Conservation (phyloP, 306 rosid genomes). For the Acacia confusa region DNA sequence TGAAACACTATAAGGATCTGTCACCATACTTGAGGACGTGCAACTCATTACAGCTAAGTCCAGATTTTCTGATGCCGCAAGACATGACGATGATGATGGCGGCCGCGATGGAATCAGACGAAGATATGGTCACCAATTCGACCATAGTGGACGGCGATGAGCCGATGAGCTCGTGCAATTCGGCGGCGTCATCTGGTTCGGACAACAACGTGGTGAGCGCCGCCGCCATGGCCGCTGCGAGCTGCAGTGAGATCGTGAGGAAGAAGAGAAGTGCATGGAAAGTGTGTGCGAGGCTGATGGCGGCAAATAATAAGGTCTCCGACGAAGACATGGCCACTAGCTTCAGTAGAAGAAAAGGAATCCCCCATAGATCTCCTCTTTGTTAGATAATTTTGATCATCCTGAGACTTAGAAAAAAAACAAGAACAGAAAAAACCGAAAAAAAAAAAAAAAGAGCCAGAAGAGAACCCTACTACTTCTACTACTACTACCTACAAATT, state of each 20-base stretch:
- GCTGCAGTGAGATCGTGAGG: conserved; percentile 56
- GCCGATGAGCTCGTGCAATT: conserved; percentile 60
- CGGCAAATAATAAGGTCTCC: conserved; percentile 54
- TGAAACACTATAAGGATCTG: conserved; percentile 71
- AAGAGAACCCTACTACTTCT: conserved; percentile 5
- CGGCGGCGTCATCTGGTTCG: conserved; percentile 68
- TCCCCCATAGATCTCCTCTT: conserved; percentile 93
- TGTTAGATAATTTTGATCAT: conserved; percentile 38
- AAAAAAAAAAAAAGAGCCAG: not conserved
- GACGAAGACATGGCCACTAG: conserved; percentile 76
- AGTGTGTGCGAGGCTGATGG: conserved; percentile 57
- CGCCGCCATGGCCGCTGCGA: conserved; percentile 39
- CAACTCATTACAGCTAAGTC: conserved; percentile 66
- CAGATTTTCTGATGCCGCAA: conserved; percentile 79
- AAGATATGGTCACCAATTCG: conserved; percentile 49
- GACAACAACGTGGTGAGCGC: conserved; percentile 36
- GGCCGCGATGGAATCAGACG: conserved; percentile 47
- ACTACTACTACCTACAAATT: not conserved
- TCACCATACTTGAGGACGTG: conserved; percentile 69
- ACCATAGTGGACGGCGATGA: conserved; percentile 75
- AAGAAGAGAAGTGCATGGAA: conserved; percentile 86
- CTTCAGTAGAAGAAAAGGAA: conserved; percentile 94
- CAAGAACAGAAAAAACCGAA: not conserved
- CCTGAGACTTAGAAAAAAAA: not conserved
- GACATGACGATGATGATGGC: conserved; percentile 45